Evolutionary conservation across 257 asterid genomes (phyloP), one percentile per base, ranked within the genome.

Genomic region (Gentiana straminea): DNA sequence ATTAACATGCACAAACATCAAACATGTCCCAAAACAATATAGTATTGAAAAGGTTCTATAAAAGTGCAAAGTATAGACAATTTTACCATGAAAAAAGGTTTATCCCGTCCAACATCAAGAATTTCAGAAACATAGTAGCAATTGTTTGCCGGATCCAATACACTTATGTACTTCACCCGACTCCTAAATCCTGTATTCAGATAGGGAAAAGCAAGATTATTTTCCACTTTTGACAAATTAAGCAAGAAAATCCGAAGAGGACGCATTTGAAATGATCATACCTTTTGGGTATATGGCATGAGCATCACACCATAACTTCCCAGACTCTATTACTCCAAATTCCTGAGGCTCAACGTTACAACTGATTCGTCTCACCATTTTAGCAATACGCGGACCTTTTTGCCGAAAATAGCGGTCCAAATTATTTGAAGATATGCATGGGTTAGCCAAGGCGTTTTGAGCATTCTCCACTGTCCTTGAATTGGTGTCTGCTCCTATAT

Each of bases 311-410:
- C 98, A 91, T 55, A 81, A 71, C 61, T 75, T 81, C 62, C 93
- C 94, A 69, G 68, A 68, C 51, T 67, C 68, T 47, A 91, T 78
- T 55, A 50, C 61, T 63, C 98, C 98, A 66, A 71, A 81, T 52
- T 75, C 78, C 73, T 84, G 68, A 57, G 81, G 77, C 68, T 91
- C 95, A 34, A 84, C 88, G 54, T 73, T 87, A 83, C 96, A 91
- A 68, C 69, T 83, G 60, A 91, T 81, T 62, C 96, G 81, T 77
- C 96, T 77, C 51, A 91, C 84, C 49, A 92, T 94, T 72, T 83
- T 92, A 6, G 98, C 98, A 63, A 92, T 88, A 57, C 98, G 97
- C 64, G 98, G 98, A 38, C 98, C 98, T 76, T 83, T 88, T 73
- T 83, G 95, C 64, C 97, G 93, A 55, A 38, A 55, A 15, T 68